phyloP scores from a whole-genome alignment of 257 asterid genomes.

The Solanum sejunctum region DNA sequence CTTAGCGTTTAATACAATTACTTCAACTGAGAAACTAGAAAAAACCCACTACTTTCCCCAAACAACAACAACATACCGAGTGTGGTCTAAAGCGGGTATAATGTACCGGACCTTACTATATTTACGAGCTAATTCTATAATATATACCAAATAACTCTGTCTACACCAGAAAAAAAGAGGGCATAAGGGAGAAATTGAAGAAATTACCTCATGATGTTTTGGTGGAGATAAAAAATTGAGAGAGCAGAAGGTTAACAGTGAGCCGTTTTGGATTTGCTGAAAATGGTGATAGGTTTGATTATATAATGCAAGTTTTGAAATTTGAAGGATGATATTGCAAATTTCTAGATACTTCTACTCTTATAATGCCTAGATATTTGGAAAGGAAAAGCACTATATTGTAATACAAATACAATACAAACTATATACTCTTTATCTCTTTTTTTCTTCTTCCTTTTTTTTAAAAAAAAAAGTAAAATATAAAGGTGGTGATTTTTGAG shows the following conservation, averaged over 20 bases:
- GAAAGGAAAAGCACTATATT: background rate
- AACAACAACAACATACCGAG: too few relatives aligned
- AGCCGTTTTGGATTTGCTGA: background rate
- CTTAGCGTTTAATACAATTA: too few relatives aligned
- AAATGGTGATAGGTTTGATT: background rate
- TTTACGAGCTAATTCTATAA: too few relatives aligned
- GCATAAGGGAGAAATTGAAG: background rate
- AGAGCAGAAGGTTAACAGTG: background rate
- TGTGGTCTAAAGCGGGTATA: rapidly evolving
- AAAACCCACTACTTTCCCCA: background rate
- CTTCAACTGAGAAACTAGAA: background rate
- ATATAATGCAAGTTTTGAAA: background rate
- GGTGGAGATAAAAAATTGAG: background rate
- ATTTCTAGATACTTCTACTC: slow-evolving; percentile 24
- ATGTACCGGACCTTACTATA: too few relatives aligned
- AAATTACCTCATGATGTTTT: background rate
- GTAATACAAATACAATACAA: too few relatives aligned
- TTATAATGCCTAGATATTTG: background rate
- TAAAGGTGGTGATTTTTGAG: too few relatives aligned
- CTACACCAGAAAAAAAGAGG: too few relatives aligned
- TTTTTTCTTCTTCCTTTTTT: too few relatives aligned
- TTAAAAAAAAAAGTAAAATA: too few relatives aligned
- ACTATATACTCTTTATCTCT: too few relatives aligned
- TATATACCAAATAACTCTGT: too few relatives aligned
- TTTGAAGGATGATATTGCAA: slow-evolving; percentile 7